Evolutionary conservation across 306 rosid genomes (phyloP).

Genomic region (Ochetophila trinervis): DNA sequence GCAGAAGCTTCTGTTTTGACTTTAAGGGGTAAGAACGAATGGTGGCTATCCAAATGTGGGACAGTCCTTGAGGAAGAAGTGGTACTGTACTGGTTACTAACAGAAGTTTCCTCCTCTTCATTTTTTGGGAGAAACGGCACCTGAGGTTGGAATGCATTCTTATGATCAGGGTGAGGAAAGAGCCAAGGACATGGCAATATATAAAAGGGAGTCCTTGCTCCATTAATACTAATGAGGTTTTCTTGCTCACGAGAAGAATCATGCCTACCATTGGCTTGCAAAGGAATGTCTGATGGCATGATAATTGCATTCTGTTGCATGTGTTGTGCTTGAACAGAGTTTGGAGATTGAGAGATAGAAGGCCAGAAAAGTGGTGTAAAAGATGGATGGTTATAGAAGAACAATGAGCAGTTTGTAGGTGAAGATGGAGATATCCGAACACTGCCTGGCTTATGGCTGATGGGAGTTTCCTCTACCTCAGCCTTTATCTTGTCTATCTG

Average conservation of each 20-base stretch:
- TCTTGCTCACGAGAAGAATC: conserved; percentile 45
- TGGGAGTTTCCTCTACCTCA: conserved; percentile 44
- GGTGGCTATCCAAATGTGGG: conserved; percentile 36
- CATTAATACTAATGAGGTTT: conserved; percentile 29
- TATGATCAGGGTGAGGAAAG: conserved; percentile 54
- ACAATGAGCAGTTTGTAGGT: conserved; percentile 49
- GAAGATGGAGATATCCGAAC: conserved; percentile 38
- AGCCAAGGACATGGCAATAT: conserved; percentile 77
- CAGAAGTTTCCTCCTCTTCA: conserved; percentile 37
- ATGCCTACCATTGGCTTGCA: conserved; percentile 41
- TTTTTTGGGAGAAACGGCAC: conserved; percentile 37
- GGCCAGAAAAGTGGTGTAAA: conserved; percentile 72
- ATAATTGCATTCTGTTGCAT: conserved; percentile 35
- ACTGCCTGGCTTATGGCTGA: conserved; percentile 34
- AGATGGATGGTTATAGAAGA: conserved; percentile 57
- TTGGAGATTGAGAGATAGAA: conserved; percentile 46
- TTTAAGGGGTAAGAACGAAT: conserved; percentile 32
- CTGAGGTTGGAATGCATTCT: conserved; percentile 46
- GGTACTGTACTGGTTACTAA: conserved; percentile 37
- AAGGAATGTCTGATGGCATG: conserved; percentile 46
- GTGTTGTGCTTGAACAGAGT: conserved; percentile 47
- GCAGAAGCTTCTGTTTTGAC: conserved; percentile 46
- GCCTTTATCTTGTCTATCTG: conserved; percentile 57
- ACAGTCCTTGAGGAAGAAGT: conserved; percentile 40
- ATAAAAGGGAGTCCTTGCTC: conserved; percentile 49